Conservation (phyloP, 768 basidiomycete genomes). For the Lactarius evosmus region DNA sequence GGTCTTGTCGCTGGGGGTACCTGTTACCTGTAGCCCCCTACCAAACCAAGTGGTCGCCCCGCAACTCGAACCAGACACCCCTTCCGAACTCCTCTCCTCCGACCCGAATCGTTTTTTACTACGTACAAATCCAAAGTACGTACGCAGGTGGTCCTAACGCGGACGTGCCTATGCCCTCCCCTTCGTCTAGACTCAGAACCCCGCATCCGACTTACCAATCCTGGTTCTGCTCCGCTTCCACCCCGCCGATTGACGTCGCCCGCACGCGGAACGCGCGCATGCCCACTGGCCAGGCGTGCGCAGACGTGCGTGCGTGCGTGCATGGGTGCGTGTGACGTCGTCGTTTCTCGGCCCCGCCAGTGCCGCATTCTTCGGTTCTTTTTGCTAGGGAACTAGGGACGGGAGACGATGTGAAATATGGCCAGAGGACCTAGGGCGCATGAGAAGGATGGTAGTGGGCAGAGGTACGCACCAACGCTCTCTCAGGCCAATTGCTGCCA, state of each 20-base stretch:
- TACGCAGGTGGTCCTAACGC: constrained; percentile 1
- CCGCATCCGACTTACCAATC: constrained; percentile 13
- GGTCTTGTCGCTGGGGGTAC: not conserved
- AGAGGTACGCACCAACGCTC: not conserved
- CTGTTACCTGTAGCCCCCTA: not conserved
- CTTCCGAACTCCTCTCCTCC: not conserved
- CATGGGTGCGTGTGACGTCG: not conserved
- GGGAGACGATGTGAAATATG: not conserved
- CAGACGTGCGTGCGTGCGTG: constrained; percentile 1
- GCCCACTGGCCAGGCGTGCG: not conserved
- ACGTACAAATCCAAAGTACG: not conserved
- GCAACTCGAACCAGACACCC: not conserved
- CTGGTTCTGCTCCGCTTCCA: constrained; percentile 3
- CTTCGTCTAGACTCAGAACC: not conserved
- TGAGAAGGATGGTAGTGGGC: not conserved
- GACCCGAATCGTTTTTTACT: not conserved
- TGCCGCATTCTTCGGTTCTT: not conserved
- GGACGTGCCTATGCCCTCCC: not conserved
- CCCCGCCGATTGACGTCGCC: not conserved
- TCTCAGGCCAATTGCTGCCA: not conserved
- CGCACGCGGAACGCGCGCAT: not conserved
- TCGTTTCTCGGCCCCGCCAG: not conserved
- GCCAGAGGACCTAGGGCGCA: not conserved
- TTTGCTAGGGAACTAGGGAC: not conserved
- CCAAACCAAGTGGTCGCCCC: not conserved